Base-by-base conservation (phyloP, 805 yeast species). In the Spathaspora girioi region DNA sequence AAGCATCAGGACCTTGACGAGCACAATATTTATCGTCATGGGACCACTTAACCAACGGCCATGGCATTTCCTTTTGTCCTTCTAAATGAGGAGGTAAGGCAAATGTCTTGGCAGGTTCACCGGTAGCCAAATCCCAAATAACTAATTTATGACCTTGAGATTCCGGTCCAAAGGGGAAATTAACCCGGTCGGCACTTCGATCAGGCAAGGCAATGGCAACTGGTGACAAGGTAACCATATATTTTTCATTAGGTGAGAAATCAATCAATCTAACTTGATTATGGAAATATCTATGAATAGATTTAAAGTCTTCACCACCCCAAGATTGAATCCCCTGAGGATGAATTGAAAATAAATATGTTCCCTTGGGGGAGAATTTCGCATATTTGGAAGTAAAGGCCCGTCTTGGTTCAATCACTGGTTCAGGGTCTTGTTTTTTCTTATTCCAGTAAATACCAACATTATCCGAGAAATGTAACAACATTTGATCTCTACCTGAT, bases 41-140 rank as follows among this genome's bases (percentile, higher is more conserved):
- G 44, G 97, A 89, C 98, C 98, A 94, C 74, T 91, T 91, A 68
- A 94, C 85, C 63, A 93, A 82, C 46, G 99, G 99, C 99, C 99
- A 94, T 55, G 87, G 83, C 84, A 84, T 81, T 79, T 82, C 72
- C 80, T 82, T 71, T 80, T 80, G 79, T 40, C 78, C 73, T 64
- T 84, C 85, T 65, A 86, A 75, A 64, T 82, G 78, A 55, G 89
- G 88, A 53, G 93, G 89, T 63, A 93, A 77, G 29, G 97, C 96
- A 80, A 94, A 93, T 14, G 97, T 88, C 68, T 96, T 84, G 55
- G 84, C 83, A 46, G 93, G 89, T 56, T 87, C 78, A 56, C 94
- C 93, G 27, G 96, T 84, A 54, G 79, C 75, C 61, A 92, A 76
- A 63, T 92, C 93, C 99, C 99, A 94, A 54, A 94, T 82, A 49